phyloP scores from a whole-genome alignment of 2,329 filamentous ascomycete species.

The Harringtonia lauricola region DNA sequence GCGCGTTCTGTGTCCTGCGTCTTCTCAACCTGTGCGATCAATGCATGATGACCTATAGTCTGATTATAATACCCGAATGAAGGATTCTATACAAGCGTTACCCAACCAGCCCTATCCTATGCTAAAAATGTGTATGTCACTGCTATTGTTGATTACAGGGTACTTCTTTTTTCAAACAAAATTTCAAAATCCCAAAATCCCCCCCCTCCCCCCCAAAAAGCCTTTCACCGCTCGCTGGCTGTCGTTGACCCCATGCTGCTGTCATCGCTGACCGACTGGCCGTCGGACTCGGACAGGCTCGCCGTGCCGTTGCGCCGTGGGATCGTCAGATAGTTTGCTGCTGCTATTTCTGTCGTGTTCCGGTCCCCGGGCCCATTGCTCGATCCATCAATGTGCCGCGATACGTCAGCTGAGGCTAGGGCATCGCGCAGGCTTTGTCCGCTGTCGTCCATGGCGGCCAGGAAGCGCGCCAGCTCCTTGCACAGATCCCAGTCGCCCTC shows the following conservation, averaged over 20 bases:
- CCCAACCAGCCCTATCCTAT: not conserved
- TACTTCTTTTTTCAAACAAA: not conserved
- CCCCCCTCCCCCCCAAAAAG: no score
- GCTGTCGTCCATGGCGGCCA: slow-evolving; percentile 82
- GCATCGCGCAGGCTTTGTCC: slow-evolving; percentile 69
- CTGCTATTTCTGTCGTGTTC: slow-evolving; percentile 3
- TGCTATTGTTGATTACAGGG: not conserved
- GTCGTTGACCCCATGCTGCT: slow-evolving; percentile 7
- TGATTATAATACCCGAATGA: not conserved
- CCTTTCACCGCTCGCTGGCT: slow-evolving; percentile 3
- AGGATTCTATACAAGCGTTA: not conserved
- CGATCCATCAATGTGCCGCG: slow-evolving; percentile 10
- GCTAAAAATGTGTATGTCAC: not conserved
- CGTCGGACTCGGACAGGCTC: slow-evolving; percentile 10
- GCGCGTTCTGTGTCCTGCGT: no score
- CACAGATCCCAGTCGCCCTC: slow-evolving; percentile 93
- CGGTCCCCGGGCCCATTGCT: not conserved
- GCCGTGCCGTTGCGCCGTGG: slow-evolving; percentile 12
- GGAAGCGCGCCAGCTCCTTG: slow-evolving; percentile 86
- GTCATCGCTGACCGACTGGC: slow-evolving; percentile 10
- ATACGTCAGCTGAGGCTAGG: slow-evolving; percentile 48
- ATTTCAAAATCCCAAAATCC: no score
- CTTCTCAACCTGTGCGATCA: no score
- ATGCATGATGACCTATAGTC: not conserved
- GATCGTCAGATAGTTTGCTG: slow-evolving; percentile 16